Conservation (phyloP, 2,329 filamentous ascomycete species). For the Thelonectria discophora region DNA sequence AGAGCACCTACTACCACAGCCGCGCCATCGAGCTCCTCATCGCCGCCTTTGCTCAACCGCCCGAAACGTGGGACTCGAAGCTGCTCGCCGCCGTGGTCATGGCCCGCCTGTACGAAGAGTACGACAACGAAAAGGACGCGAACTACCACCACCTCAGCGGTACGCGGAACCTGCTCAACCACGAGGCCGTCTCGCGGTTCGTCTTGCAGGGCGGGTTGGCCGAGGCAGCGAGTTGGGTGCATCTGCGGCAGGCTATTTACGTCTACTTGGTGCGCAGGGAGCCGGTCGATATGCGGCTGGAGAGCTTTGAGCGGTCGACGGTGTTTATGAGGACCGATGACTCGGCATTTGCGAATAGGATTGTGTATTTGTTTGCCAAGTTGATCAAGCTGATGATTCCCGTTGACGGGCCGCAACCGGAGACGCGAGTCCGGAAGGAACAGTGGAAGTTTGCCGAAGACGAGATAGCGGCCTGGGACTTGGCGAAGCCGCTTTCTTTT, state of each 20-base stretch:
- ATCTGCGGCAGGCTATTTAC: conserved; percentile 52
- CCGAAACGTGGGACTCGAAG: conserved; percentile 55
- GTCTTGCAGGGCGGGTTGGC: conserved; percentile 50
- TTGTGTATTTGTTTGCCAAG: conserved; percentile 34
- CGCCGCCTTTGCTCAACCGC: conserved; percentile 52
- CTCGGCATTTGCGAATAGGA: conserved; percentile 32
- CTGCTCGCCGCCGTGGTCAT: conserved; percentile 59
- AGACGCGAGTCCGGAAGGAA: background rate
- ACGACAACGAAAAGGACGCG: conserved; percentile 44
- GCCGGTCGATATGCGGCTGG: conserved; percentile 31
- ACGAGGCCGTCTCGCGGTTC: conserved; percentile 46
- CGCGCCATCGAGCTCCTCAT: conserved; percentile 58
- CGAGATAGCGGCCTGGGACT: conserved; percentile 3
- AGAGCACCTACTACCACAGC: conserved; percentile 43
- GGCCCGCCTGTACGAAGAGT: conserved; percentile 58
- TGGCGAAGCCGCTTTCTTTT: conserved; percentile 14
- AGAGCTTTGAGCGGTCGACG: conserved; percentile 30
- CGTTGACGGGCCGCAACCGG: background rate
- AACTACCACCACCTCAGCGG: conserved; percentile 52
- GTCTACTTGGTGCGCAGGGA: conserved; percentile 43
- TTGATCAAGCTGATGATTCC: conserved; percentile 39
- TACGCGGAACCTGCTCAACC: conserved; percentile 49
- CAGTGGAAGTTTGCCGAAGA: conserved; percentile 1
- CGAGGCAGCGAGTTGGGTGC: conserved; percentile 52
- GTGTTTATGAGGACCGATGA: conserved; percentile 29